A percentile compares a stretch with the other conserved stretches of the same genome.
Conservation (phyloP, 768 basidiomycete species). For the Tulasnella sp. region DNA sequence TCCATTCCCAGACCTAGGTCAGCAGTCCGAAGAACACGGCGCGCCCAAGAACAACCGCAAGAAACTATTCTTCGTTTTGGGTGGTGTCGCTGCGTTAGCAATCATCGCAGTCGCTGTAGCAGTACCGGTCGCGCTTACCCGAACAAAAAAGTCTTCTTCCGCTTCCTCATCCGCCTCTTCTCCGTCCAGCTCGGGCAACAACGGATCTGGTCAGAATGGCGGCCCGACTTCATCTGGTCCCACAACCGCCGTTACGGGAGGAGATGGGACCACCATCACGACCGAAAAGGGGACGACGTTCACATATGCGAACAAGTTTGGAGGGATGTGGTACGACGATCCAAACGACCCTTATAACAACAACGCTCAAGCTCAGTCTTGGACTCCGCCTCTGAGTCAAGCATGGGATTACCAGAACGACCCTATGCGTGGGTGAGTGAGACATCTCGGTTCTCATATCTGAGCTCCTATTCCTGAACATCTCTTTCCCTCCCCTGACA, state of each 20-base stretch:
- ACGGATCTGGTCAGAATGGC: conserved; percentile 28
- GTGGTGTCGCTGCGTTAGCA: conserved; percentile 7
- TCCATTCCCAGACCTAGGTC: neutral
- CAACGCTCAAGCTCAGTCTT: conserved; percentile 73
- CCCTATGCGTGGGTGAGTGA: conserved; percentile 63
- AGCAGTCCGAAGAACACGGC: neutral
- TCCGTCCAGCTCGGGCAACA: conserved; percentile 11
- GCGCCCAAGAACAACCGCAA: neutral
- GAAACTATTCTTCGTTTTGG: conserved; percentile 1
- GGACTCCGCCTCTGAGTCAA: conserved; percentile 78
- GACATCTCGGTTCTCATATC: conserved; percentile 1
- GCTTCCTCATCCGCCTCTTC: conserved; percentile 28
- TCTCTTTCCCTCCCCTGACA: neutral
- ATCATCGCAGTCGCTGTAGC: conserved; percentile 57
- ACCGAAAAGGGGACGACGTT: conserved; percentile 81
- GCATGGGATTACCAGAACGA: conserved; percentile 74
- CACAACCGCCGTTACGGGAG: conserved; percentile 46
- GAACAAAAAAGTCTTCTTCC: conserved; percentile 43
- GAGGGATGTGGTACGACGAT: conserved; percentile 87
- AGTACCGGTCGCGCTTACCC: conserved; percentile 63
- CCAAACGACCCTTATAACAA: conserved; percentile 79
- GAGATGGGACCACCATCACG: conserved; percentile 69
- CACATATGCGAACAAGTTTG: conserved; percentile 74
- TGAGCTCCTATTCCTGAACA: neutral
- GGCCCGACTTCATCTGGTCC: conserved; percentile 29